These are phyloP conservation scores for Guyanaporus albipodus DNA, from an alignment of 768 basidiomycete genomes.

Conservation along the genomic window DNA sequence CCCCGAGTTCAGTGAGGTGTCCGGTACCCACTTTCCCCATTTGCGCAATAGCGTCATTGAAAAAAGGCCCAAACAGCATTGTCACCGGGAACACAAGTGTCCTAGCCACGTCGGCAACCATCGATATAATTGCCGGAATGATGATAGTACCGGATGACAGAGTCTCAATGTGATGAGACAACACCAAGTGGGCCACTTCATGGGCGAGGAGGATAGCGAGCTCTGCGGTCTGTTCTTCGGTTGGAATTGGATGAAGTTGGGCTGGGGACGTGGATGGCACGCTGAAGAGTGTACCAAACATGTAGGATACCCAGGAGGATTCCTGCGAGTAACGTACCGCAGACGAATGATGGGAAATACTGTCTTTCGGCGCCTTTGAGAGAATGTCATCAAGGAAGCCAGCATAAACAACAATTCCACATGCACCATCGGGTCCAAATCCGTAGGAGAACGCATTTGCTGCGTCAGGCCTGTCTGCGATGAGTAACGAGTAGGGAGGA, in stretches of 20 bases:
- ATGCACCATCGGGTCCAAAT: constrained; percentile 87
- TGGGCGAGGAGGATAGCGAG: constrained; percentile 91
- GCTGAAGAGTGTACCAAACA: constrained; percentile 44
- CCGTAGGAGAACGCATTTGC: constrained; percentile 95
- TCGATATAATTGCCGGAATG: constrained; percentile 73
- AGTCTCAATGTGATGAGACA: constrained; percentile 90
- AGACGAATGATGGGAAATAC: constrained; percentile 19
- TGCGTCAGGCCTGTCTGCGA: constrained; percentile 82
- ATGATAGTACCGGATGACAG: constrained; percentile 83
- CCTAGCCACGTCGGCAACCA: constrained; percentile 70
- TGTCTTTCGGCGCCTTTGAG: constrained; percentile 32
- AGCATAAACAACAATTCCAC: constrained; percentile 91
- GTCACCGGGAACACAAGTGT: constrained; percentile 85
- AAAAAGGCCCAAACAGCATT: constrained; percentile 90
- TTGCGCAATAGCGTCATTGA: constrained; percentile 89
- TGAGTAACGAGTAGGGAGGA: constrained; percentile 83
- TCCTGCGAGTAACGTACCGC: constrained; percentile 16
- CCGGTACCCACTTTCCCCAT: constrained; percentile 73
- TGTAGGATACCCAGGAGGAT: constrained; percentile 43
- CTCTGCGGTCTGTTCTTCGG: constrained; percentile 78
- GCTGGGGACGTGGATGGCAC: constrained; percentile 29
- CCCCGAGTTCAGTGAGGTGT: constrained; percentile 67
- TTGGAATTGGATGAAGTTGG: constrained; percentile 51
- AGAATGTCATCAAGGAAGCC: constrained; percentile 91
- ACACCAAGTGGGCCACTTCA: constrained; percentile 87